Percentiles rank a stretch among this genome's conserved stretches.
Evolutionary conservation across 2,329 filamentous ascomycete genomes (phyloP).

Genomic region (Neonectria coccinea): DNA sequence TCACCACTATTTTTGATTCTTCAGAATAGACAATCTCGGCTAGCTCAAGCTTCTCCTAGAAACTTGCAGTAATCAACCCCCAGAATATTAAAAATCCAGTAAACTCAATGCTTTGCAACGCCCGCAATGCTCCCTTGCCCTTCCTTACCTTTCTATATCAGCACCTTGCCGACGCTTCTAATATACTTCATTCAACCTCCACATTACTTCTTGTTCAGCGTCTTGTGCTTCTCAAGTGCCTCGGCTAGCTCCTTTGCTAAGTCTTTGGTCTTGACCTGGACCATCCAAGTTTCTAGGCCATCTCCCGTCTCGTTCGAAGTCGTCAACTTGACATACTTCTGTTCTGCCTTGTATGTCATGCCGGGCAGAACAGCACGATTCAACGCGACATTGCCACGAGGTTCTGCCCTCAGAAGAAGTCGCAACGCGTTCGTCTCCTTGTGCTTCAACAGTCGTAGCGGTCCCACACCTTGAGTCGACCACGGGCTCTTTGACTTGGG

Average conservation of each 20-base stretch:
- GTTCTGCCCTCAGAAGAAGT: constrained; percentile 79
- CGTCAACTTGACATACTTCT: constrained; percentile 71
- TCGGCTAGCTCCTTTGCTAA: constrained; percentile 66
- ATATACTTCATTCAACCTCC: constrained; percentile 39
- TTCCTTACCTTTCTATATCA: constrained; percentile 46
- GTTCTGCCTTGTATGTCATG: constrained; percentile 71
- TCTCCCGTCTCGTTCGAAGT: constrained; percentile 69
- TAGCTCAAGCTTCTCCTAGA: constrained; percentile 25
- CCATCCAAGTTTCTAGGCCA: constrained; percentile 75
- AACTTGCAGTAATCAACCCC: constrained; percentile 1
- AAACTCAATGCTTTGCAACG: constrained; percentile 41
- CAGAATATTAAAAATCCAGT: constrained; percentile 25
- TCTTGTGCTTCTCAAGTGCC: constrained; percentile 65
- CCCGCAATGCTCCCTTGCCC: constrained; percentile 38
- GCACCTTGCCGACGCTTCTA: constrained; percentile 39
- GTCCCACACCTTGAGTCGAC: constrained; percentile 77
- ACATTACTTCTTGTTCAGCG: constrained; percentile 64
- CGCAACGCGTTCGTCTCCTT: constrained; percentile 75
- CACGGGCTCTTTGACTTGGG: constrained; percentile 69
- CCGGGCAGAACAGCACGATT: constrained; percentile 74
- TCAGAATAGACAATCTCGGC: constrained; percentile 39
- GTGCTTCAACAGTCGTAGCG: constrained; percentile 78
- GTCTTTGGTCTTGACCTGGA: constrained; percentile 76
- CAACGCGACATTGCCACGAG: constrained; percentile 77
- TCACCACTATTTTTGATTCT: constrained; percentile 41